Conservation (phyloP, 2,329 filamentous ascomycete genomes). For the Tolypocladium album region DNA sequence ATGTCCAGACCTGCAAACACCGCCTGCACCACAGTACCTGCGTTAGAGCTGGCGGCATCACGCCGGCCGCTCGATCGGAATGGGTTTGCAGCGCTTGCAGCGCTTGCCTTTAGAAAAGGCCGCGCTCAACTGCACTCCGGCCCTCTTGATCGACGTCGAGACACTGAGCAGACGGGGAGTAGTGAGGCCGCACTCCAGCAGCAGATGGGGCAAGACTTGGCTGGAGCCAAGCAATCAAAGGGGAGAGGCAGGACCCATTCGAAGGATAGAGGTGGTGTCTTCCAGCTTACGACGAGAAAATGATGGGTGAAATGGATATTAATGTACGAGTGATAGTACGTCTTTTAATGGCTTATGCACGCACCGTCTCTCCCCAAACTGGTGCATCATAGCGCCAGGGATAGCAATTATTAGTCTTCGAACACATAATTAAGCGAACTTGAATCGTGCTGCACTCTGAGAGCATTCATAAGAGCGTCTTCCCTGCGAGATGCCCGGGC, state of each 20-base stretch:
- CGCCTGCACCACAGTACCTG: slow-evolving; percentile 40
- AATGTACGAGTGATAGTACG: background rate
- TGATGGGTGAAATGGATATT: background rate
- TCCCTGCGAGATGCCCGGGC: background rate
- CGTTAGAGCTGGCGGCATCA: slow-evolving; percentile 23
- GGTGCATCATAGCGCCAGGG: background rate
- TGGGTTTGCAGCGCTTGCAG: slow-evolving; percentile 36
- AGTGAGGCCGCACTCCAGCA: background rate
- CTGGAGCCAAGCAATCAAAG: background rate
- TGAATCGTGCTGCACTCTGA: background rate
- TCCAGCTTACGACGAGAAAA: background rate
- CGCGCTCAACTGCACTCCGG: background rate
- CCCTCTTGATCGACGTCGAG: background rate
- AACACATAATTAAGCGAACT: background rate
- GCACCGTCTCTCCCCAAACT: background rate
- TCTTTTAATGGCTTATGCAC: background rate
- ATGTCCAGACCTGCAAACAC: slow-evolving; percentile 25
- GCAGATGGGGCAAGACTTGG: background rate
- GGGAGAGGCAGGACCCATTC: background rate
- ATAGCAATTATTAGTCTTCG: background rate
- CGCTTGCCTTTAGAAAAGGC: background rate
- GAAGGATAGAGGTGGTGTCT: too few species aligned
- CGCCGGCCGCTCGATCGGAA: slow-evolving; percentile 21
- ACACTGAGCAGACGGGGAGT: background rate
- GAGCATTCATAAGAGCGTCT: background rate